Base-by-base conservation (phyloP, 306 rosid genomes). In the Cyclanthera cordifolia region DNA sequence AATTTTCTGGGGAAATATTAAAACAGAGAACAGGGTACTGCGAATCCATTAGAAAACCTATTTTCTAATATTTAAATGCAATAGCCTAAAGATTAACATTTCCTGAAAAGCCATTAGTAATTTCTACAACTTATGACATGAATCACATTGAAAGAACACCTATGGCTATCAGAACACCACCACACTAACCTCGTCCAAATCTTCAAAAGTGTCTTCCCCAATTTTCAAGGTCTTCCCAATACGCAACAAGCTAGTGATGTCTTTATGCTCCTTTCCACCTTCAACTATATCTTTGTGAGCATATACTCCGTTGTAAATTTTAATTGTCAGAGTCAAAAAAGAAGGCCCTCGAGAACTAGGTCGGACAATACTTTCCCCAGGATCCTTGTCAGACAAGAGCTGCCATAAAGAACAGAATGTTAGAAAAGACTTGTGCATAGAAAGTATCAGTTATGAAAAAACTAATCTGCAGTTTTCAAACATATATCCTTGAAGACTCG, bases 161-260 rank as follows among this genome's bases (percentile, higher is more conserved):
- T 23, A 54, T 10, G 12, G 39, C 39, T 25, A 71, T 45, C 54
- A n/a, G 16, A 52, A 71, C 6, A 28, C 23, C 6, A 28, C 23
- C 13, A 70, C 25, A 71, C 86, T 75, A 32, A 93, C 99, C 96
- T 93, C 99, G 63, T 93, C 99, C 74, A 93, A 79, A 80, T 93
- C 99, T 83, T 93, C 99, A 73, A 93, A 93, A 70, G 95, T 90
- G 83, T 93, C 99, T 73, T 93, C 99, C 56, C 99, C 99, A 76
- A 90, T 87, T 86, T 88, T 93, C 69, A 93, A 82, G 13, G 97
- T 90, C 91, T 90, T 93, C 75, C 99, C 99, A 15, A 93, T 85
- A 53, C 95, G 95, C 28, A 93, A 91, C 69, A 93, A 85, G 82
- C 99, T 90, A 20, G 99, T 88, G 70, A 93, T 90, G 79, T 93